A percentile compares a stretch with the other conserved stretches of the same genome.
These are phyloP conservation scores for Fraxinus paxiana DNA, from an alignment of 305 asterid genomes.

Conservation along the genomic window DNA sequence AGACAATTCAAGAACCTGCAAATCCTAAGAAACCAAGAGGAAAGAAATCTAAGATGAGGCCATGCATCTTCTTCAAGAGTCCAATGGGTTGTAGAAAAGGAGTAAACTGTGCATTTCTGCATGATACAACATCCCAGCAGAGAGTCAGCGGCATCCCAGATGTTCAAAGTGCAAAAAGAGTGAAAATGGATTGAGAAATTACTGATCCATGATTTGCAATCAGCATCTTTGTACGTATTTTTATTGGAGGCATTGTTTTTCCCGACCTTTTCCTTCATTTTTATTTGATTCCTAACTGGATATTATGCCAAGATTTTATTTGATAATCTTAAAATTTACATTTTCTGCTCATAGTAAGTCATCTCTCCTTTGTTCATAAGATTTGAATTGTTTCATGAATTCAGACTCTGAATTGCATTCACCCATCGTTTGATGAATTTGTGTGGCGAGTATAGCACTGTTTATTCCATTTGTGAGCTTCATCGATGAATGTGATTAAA, in stretches of 20 bases:
- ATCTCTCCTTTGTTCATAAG: not conserved
- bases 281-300: not conserved
- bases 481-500: slow-evolving; percentile 85
- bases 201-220: slow-evolving; percentile 32
- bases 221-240: not conserved
- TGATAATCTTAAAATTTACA: not conserved
- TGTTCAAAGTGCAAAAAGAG: slow-evolving; percentile 51
- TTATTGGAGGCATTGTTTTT: not conserved
- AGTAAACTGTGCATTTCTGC: slow-evolving; percentile 50
- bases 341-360: not conserved
- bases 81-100: slow-evolving; percentile 68
- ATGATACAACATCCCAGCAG: slow-evolving; percentile 37
- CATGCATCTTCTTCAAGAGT: slow-evolving; percentile 54
- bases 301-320: not conserved
- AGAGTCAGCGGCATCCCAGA: slow-evolving; percentile 34
- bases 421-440: slow-evolving; percentile 37
- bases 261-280: not conserved
- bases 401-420: not conserved
- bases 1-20: slow-evolving; percentile 29
- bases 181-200: slow-evolving; percentile 54
- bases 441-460: slow-evolving; percentile 89
- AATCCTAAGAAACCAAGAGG: slow-evolving; percentile 31
- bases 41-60: slow-evolving; percentile 41
- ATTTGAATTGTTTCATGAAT: not conserved
- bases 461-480: slow-evolving; percentile 80